A percentile compares a stretch with the other conserved stretches of the same genome.
Evolutionary conservation across 139 green algal species (phyloP).

Genomic region (Coelastrella sp.): DNA sequence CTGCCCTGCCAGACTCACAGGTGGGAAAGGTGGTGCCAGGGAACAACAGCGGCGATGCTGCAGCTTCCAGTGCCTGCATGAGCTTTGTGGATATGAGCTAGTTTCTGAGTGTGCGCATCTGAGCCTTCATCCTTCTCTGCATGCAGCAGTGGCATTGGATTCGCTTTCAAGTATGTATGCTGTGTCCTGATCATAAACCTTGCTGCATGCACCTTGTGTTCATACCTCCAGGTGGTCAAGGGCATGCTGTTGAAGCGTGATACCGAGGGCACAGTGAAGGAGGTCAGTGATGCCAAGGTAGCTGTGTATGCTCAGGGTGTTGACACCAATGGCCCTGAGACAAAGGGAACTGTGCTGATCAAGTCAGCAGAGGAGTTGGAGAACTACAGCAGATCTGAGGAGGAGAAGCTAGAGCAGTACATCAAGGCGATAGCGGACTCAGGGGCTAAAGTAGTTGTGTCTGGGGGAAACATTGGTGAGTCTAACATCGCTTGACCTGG

Average conservation of each 20-base stretch:
- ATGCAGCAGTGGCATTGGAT: too few relatives aligned
- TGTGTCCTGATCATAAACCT: background rate
- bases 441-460: slow-evolving; percentile 85
- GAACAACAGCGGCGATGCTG: too few relatives aligned
- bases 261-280: slow-evolving; percentile 88
- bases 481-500: background rate
- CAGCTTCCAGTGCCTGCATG: too few relatives aligned
- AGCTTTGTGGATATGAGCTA: too few relatives aligned
- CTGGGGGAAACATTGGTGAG: slow-evolving; percentile 62
- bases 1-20: slow-evolving; percentile 6
- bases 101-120: too few relatives aligned
- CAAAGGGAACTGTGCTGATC: slow-evolving; percentile 98
- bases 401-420: slow-evolving; percentile 91
- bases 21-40: background rate
- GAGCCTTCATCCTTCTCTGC: too few relatives aligned
- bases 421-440: slow-evolving; percentile 86
- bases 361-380: slow-evolving; percentile 94
- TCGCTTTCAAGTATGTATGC: too few relatives aligned
- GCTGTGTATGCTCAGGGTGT: slow-evolving; percentile 78
- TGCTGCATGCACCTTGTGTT: too few relatives aligned
- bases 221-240: slow-evolving; percentile 70
- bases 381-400: slow-evolving; percentile 90
- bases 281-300: slow-evolving; percentile 90
- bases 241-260: slow-evolving; percentile 93
- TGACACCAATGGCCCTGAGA: slow-evolving; percentile 72